Evolutionary conservation across 805 yeast species (phyloP).

Genomic region (Yarrowia porcina): DNA sequence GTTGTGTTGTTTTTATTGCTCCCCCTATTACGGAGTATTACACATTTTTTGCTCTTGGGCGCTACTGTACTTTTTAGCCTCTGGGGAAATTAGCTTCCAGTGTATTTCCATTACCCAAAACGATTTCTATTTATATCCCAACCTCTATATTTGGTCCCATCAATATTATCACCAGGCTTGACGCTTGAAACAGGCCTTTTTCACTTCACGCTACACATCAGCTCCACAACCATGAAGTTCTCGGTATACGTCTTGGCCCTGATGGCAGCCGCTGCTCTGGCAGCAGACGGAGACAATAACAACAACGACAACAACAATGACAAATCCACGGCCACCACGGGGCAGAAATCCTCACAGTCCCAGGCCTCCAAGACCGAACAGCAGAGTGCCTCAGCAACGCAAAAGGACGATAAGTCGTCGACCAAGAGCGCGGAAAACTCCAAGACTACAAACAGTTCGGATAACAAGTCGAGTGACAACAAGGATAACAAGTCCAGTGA

Average conservation of each 20-base stretch:
- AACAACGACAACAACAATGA: slow-evolving; percentile 11
- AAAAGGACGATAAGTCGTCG: slow-evolving; percentile 3
- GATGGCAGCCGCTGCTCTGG: slow-evolving; percentile 5
- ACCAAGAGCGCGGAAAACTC: not conserved
- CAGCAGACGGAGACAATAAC: slow-evolving; percentile 13
- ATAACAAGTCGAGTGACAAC: not conserved
- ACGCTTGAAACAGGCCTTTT: not conserved
- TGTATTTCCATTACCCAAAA: slow-evolving; percentile 23
- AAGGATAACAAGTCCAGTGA: not conserved
- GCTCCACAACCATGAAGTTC: not conserved
- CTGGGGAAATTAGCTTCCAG: not conserved
- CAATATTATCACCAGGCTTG: not conserved
- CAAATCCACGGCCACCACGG: slow-evolving; percentile 17
- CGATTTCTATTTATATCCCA: slow-evolving; percentile 18
- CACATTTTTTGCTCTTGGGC: not conserved
- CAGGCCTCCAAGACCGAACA: slow-evolving; percentile 13
- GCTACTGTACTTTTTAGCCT: not conserved
- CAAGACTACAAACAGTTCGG: not conserved
- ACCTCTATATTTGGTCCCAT: slow-evolving; percentile 2
- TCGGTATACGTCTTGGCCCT: slow-evolving; percentile 19
- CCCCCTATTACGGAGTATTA: not conserved
- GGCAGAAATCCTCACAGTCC: slow-evolving; percentile 10
- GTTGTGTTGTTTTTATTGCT: too few relatives aligned
- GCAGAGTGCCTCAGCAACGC: slow-evolving; percentile 5
- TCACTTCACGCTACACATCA: not conserved